Evolutionary conservation across 2,329 filamentous ascomycete species (phyloP), one percentile per base, ranked within the genome.

Genomic region (Microdochium nivale): DNA sequence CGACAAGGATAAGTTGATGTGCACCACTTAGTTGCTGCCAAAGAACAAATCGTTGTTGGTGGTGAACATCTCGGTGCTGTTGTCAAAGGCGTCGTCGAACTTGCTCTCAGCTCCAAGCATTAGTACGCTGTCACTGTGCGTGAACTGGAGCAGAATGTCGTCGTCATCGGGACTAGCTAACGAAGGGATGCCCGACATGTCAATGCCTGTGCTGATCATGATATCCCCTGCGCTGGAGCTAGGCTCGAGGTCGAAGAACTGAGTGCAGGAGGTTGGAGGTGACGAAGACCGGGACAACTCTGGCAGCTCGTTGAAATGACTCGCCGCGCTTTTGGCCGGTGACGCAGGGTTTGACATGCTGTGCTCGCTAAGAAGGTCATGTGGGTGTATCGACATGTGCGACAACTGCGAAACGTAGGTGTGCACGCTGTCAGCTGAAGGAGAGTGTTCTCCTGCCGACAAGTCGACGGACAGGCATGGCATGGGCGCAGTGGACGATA

Each of bases 211-310:
- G 47, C 63, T 63, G 52, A 65, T 63, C 59, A 70, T 62, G n/a
- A 59, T 52, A 43, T 62, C 57, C 30, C 52, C 54, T 14, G 57
- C 59, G 54, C 61, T 65, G n/a, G 65, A 63, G 60, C 67, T 69
- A 40, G 70, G 65, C 43, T 77, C 73, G 52, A 71, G 62, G 43
- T 77, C 70, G 57, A 77, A 79, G 62, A 72, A 77, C 46, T 67
- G 70, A n/a, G 62, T 60, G 40, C 47, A 55, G 3, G 63, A 61
- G 5, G 73, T 67, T 25, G 76, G 76, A 3, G 80, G 79, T 24
- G 80, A 83, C 14, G 78, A 79, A 23, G 79, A 80, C 54, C 79
- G 75, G n/a, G 80, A 82, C 27, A 84, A 74, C 54, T 78, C 79
- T 1, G 80, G 80, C 3, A 79, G 78, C 3, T 80, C 80, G 64